phyloP scores from a whole-genome alignment of 495 filamentous ascomycete genomes.

The Hypoxylon crocopeplum region DNA sequence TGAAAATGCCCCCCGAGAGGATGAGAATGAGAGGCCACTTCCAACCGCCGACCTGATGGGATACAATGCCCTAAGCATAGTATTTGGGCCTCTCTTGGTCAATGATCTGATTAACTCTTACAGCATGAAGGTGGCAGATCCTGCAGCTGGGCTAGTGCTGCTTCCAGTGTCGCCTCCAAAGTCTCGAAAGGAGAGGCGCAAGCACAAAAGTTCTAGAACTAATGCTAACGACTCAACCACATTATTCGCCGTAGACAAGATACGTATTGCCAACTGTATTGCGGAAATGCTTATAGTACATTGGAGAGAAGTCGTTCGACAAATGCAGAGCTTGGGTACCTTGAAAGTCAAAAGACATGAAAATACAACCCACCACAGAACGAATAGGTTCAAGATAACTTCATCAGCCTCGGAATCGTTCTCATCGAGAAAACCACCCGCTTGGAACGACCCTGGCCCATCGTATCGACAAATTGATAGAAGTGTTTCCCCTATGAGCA shows the following conservation, averaged over 20 bases:
- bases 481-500: conserved; percentile 32
- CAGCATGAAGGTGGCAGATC: conserved; percentile 47
- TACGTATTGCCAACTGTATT: conserved; percentile 60
- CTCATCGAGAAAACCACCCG: conserved; percentile 35
- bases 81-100: conserved; percentile 69
- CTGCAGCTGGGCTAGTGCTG: conserved; percentile 46
- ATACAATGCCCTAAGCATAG: conserved; percentile 66
- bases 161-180: conserved; percentile 45
- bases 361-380: background rate
- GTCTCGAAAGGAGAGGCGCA: conserved; percentile 47
- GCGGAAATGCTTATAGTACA: conserved; percentile 65
- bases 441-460: conserved; percentile 32
- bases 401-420: conserved; percentile 43
- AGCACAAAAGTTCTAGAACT: conserved; percentile 13
- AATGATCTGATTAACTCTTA: conserved; percentile 60
- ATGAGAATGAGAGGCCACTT: conserved; percentile 53
- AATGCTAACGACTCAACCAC: conserved; percentile 7
- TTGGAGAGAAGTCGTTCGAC: conserved; percentile 64
- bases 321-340: conserved; percentile 53
- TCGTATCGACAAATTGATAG: conserved; percentile 4
- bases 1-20: conserved; percentile 55
- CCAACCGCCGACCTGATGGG: conserved; percentile 63
- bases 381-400: background rate
- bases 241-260: conserved; percentile 48
- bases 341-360: conserved; percentile 32